A percentile compares a stretch with the other conserved stretches of the same genome.
Conservation (phyloP, 139 green algal genomes). For the Chlamydomonas sphaeroides region DNA sequence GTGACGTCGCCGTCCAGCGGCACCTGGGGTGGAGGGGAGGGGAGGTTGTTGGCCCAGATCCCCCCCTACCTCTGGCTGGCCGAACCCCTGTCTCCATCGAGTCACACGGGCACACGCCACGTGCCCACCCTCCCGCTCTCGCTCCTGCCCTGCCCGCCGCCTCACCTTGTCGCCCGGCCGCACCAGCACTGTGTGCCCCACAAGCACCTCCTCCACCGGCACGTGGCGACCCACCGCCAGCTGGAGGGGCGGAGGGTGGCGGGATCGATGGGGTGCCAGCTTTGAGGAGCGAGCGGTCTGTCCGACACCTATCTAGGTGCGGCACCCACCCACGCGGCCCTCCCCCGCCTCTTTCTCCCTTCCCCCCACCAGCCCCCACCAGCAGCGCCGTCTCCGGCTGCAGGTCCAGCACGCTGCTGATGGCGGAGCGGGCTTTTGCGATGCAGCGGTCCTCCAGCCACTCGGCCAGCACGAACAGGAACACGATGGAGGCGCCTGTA, state of each 20-base stretch:
- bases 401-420: constrained; percentile 46
- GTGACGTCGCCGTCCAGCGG: constrained; percentile 81
- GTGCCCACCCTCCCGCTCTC: too few relatives aligned
- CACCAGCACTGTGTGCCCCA: constrained; percentile 63
- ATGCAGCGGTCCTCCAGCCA: constrained; percentile 67
- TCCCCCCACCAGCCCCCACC: too few relatives aligned
- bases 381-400: constrained; percentile 54
- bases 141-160: too few relatives aligned
- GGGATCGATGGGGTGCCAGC: too few relatives aligned
- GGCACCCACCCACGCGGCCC: too few relatives aligned
- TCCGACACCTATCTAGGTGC: too few relatives aligned
- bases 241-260: neutral
- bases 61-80: too few relatives aligned
- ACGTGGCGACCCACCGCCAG: neutral
- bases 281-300: too few relatives aligned
- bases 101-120: too few relatives aligned
- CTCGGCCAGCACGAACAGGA: constrained; percentile 72
- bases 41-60: too few relatives aligned
- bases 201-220: constrained; percentile 11
- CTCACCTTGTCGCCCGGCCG: constrained; percentile 61
- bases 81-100: too few relatives aligned
- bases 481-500: constrained; percentile 53
- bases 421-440: constrained; percentile 22
- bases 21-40: constrained; percentile 56
- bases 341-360: too few relatives aligned